These are phyloP conservation scores for Calonectria hawksworthii DNA, from an alignment of 2,329 filamentous ascomycete genomes.

Conservation along the genomic window DNA sequence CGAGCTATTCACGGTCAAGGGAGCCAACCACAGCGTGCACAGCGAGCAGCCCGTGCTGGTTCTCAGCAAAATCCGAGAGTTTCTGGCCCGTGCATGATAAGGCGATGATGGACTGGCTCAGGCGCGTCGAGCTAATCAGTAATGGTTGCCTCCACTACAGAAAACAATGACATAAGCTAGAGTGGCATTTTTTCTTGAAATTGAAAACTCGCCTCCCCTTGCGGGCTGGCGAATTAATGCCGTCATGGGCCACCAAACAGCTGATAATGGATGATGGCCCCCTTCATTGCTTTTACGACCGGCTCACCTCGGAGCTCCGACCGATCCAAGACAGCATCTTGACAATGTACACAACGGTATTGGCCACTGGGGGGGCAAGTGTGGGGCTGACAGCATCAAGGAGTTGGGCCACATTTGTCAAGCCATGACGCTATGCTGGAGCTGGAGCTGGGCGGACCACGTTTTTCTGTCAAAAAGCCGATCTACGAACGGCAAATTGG, in stretches of 20 bases:
- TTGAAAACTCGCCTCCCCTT: neutral
- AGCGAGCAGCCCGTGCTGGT: conserved; percentile 28
- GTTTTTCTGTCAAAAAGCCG: neutral
- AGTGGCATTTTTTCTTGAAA: neutral
- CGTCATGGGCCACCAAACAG: neutral
- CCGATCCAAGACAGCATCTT: neutral
- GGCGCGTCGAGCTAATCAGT: neutral
- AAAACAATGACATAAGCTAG: neutral
- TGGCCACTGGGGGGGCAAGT: neutral
- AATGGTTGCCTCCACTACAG: neutral
- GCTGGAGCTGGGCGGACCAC: neutral
- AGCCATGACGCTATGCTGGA: conserved; percentile 6
- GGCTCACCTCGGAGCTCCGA: conserved; percentile 8
- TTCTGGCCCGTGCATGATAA: neutral
- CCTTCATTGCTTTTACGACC: neutral
- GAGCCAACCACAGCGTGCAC: conserved; percentile 36
- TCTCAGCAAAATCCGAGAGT: conserved; percentile 25
- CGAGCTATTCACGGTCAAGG: conserved; percentile 30
- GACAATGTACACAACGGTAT: neutral
- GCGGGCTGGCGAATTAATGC: neutral
- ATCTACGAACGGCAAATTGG: neutral
- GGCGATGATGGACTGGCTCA: neutral
- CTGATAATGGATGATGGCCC: neutral
- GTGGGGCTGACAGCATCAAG: neutral
- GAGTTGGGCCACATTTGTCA: neutral